Percentiles rank a stretch among this genome's conserved stretches.
These are phyloP conservation scores for Aspergillus puulaauensis DNA, from an alignment of 2,329 filamentous ascomycete species.

Conservation along the genomic window DNA sequence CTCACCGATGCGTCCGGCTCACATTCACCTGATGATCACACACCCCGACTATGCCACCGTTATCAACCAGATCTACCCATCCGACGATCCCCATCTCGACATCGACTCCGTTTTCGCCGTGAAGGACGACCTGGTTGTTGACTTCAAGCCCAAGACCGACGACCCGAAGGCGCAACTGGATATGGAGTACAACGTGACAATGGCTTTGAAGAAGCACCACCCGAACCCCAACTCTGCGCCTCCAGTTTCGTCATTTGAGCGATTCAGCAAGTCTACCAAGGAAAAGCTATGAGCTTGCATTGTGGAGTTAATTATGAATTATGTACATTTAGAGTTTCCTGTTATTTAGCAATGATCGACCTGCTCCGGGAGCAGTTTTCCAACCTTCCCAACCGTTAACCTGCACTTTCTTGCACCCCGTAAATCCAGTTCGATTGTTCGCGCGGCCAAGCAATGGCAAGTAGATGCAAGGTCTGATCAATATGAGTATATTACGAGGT, in stretches of 20 bases:
- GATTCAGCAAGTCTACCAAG: conserved; percentile 25
- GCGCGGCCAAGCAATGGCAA: too few relatives aligned
- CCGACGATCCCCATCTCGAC: conserved; percentile 57
- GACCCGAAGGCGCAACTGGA: conserved; percentile 58
- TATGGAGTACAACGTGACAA: conserved; percentile 61
- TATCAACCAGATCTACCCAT: conserved; percentile 60
- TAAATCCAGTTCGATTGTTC: too few relatives aligned
- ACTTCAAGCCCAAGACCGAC: conserved; percentile 54
- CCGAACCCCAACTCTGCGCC: conserved; percentile 40
- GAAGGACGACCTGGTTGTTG: conserved; percentile 60
- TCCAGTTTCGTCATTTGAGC: conserved; percentile 40
- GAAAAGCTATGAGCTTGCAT: conserved; percentile 12
- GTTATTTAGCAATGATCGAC: neutral
- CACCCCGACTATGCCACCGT: conserved; percentile 57
- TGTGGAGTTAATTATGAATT: neutral
- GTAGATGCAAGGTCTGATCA: too few relatives aligned
- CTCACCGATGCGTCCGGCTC: conserved; percentile 61
- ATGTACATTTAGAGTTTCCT: neutral
- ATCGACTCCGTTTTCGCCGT: conserved; percentile 63
- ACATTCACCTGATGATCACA: conserved; percentile 60
- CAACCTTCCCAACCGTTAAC: neutral
- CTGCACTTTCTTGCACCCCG: neutral
- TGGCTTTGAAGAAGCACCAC: conserved; percentile 49
- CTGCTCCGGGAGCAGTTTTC: neutral
- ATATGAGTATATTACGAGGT: too few relatives aligned